Conservation (phyloP, 768 basidiomycete genomes). For the Kwoniella dendrophila region DNA sequence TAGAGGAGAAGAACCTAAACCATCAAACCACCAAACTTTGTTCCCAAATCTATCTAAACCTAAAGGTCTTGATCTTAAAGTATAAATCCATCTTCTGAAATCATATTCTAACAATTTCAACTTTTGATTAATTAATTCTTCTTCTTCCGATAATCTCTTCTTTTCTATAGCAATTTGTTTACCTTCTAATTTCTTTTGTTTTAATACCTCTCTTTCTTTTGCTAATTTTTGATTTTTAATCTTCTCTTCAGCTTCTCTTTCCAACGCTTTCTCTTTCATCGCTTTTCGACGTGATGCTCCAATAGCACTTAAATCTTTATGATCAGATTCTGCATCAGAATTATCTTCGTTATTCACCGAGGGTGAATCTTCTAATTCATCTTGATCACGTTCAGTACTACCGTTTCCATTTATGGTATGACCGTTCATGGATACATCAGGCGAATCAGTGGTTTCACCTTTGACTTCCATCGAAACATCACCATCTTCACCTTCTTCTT, state of each 20-base stretch:
- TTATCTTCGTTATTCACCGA: constrained; percentile 26
- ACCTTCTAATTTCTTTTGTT: constrained; percentile 73
- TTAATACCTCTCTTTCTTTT: constrained; percentile 77
- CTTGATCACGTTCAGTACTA: constrained; percentile 25
- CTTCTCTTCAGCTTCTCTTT: constrained; percentile 57
- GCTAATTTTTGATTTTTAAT: constrained; percentile 65
- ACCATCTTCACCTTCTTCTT: constrained; percentile 30
- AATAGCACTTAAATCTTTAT: constrained; percentile 26
- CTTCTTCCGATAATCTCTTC: constrained; percentile 82
- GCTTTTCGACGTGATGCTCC: constrained; percentile 42
- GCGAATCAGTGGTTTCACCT: constrained; percentile 27
- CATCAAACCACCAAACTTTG: constrained; percentile 98
- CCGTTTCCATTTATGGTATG: constrained; percentile 11
- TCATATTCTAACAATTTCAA: constrained; percentile 89
- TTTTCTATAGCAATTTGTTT: constrained; percentile 82
- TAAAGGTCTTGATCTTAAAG: constrained; percentile 81
- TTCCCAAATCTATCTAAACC: constrained; percentile 94
- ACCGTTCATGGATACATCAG: constrained; percentile 29
- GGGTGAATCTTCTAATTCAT: constrained; percentile 43
- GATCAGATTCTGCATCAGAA: constrained; percentile 65
- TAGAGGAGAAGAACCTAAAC: constrained; percentile 80
- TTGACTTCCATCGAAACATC: constrained; percentile 45
- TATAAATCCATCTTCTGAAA: constrained; percentile 83
- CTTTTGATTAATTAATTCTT: constrained; percentile 75
- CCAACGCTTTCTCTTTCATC: constrained; percentile 43